Evolutionary conservation across 306 rosid species (phyloP), one percentile per base, ranked within the genome.

Genomic region (Cucurbita argyrosperma): DNA sequence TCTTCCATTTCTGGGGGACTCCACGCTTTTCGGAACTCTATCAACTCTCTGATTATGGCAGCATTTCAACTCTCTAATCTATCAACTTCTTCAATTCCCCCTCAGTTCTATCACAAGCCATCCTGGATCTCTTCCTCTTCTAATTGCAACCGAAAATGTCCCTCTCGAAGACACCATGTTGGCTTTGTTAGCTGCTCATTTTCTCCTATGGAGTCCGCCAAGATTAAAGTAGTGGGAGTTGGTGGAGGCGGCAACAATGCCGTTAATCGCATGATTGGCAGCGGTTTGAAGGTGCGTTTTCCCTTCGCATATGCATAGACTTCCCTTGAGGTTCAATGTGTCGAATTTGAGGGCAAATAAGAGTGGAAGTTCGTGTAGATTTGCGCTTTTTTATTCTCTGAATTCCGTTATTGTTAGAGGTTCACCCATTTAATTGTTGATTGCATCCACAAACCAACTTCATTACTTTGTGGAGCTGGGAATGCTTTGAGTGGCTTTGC

Each of bases 171-270:
- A 26, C 75, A 13, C 12, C 84, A 81, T 77, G 76, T 74, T 3
- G 80, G 21, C 3, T 52, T 69, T 10, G 83, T 82, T 3, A 77
- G 80, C 70, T 90, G 96, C 73, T 90, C 91, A 39, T 88, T 82
- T 76, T 66, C 88, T 0, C 64, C 89, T 14, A 56, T 84, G 46
- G 97, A 92, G 56, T 80, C 86, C 14, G 98, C 99, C 60, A 94
- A 80, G 81, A 94, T 94, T 81, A 94, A 94, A 87, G 98, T 92
- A 19, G 87, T 92, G 8, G 98, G 98, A 4, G 90, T 92, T 54
- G 98, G 98, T 26, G 96, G 98, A 0, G 98, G 98, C 30, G 98
- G 98, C 37, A 92, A 88, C 87, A 90, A 92, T 84, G 96, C 96
- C 26, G 91, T 92, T 45, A 92, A 92, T 78, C 96, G 98, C 82